Percentiles rank a stretch among this genome's conserved stretches.
Evolutionary conservation across 2,329 filamentous ascomycete genomes (phyloP).

Genomic region (Cladobotryum protrusum): DNA sequence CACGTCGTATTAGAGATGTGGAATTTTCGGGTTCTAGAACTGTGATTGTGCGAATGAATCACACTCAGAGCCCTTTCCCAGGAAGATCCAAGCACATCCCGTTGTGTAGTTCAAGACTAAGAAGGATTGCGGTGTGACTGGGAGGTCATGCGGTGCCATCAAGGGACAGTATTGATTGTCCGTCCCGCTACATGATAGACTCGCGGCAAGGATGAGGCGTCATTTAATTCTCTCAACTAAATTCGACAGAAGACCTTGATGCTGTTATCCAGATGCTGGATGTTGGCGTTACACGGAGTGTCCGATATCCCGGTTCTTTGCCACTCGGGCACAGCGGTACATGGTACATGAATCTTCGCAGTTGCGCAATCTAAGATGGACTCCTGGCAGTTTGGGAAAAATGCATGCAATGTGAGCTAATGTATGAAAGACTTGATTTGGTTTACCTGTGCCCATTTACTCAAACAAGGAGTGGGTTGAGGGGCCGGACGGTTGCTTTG

Average conservation of each 20-base stretch:
- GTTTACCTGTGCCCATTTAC: no score
- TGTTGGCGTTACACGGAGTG: not conserved
- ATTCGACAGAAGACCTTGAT: no score
- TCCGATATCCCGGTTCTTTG: not conserved
- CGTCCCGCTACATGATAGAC: no score
- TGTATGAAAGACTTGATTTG: no score
- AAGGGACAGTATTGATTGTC: not conserved
- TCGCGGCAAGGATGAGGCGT: no score
- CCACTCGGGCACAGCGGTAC: not conserved
- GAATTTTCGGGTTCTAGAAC: not conserved
- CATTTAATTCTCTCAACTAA: no score
- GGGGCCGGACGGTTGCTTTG: no score
- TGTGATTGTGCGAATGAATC: not conserved
- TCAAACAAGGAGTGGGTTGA: no score
- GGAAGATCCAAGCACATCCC: no score
- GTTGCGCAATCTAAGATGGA: not conserved
- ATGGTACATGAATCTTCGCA: not conserved
- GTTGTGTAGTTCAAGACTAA: no score
- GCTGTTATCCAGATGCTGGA: not conserved
- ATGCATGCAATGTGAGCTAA: not conserved
- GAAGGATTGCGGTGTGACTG: not conserved
- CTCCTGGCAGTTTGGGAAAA: not conserved
- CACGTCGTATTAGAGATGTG: not conserved
- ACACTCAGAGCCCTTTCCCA: not conserved
- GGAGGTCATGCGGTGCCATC: not conserved